Base-by-base conservation (phyloP, 768 basidiomycete species). In the Boletus edulis region DNA sequence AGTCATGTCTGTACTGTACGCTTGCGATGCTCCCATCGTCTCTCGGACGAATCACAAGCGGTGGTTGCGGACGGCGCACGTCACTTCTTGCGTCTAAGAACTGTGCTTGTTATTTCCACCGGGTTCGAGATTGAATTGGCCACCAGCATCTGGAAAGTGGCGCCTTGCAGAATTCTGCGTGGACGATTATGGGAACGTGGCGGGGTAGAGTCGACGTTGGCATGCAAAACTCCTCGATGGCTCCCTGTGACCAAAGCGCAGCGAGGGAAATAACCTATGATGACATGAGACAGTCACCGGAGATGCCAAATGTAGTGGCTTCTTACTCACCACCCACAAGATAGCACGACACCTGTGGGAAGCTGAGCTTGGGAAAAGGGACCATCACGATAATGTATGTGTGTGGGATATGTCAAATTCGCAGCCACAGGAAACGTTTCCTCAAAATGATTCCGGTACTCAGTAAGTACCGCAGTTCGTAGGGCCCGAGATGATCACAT, bases 261-360 rank as follows among this genome's bases (percentile, higher is more conserved):
- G 24, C 24, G 5, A 6, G 24, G 24, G 24, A 24, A 6, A 6
- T 24, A 24, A 24, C 24, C 24, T 6, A 24, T 24, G 24, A 24
- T 24, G 24, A 24, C 24, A 24, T 6, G 24, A 24, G 24, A 24
- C 24, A 24, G 24, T 24, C 24, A 24, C 24, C 24, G 5, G 61
- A 51, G 45, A 56, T 60, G 29, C 20, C 17, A 44, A 46, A 20
- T 34, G 1, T 31, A 17, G 34, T 17, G 40, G 34, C 53, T 48
- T 63, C 61, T 53, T 22, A 22, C 6, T 39, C 40, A 29, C 29
- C 18, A 47, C 20, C 47, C 51, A 40, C 18, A 44, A 18, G 62
- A 49, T 35, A 32, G 20, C 27, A 51, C 4, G 31, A 37, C n/a
- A 31, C 57, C 62, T 54, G 62, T 42, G 15, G 37, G 35, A 35